A percentile compares a stretch with the other conserved stretches of the same genome.
Evolutionary conservation across 306 rosid species (phyloP).

Genomic region (Lupinus albus): DNA sequence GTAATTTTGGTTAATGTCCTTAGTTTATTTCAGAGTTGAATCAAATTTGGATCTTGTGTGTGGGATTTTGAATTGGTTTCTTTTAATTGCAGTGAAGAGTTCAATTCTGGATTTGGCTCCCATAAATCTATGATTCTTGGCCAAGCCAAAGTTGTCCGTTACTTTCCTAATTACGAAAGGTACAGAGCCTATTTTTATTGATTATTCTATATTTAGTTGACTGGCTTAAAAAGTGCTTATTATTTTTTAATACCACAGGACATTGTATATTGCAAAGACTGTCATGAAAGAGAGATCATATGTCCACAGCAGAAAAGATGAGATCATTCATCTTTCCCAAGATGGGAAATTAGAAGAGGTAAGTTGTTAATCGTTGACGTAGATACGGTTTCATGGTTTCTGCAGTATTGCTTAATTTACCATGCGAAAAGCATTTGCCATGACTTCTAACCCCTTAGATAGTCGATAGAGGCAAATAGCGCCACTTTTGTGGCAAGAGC

Average conservation of each 20-base stretch:
- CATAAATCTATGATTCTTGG: constrained; percentile 94
- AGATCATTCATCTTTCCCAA: constrained; percentile 66
- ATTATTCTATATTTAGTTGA: constrained; percentile 20
- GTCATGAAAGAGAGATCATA: constrained; percentile 65
- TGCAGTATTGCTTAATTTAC: constrained; percentile 13
- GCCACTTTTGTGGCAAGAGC: not conserved
- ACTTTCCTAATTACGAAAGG: constrained; percentile 85
- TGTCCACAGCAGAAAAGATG: constrained; percentile 71
- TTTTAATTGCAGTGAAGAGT: constrained; percentile 70
- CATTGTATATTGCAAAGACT: constrained; percentile 72
- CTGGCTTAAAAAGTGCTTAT: constrained; percentile 38
- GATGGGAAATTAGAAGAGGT: constrained; percentile 80
- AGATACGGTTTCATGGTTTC: constrained; percentile 28
- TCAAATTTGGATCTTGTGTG: constrained; percentile 30
- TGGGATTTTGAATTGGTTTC: constrained; percentile 40
- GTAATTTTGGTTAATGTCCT: constrained; percentile 24
- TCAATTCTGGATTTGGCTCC: constrained; percentile 90
- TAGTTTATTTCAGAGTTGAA: constrained; percentile 28
- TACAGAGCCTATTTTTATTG: constrained; percentile 38
- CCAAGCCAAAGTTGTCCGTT: constrained; percentile 93
- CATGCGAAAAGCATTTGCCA: constrained; percentile 1
- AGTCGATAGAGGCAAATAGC: not conserved
- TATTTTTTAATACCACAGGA: constrained; percentile 58
- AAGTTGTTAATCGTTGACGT: constrained; percentile 43
- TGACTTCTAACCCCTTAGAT: constrained; percentile 5